Evolutionary conservation across 306 rosid species (phyloP).

Genomic region (Cicer judaicum): DNA sequence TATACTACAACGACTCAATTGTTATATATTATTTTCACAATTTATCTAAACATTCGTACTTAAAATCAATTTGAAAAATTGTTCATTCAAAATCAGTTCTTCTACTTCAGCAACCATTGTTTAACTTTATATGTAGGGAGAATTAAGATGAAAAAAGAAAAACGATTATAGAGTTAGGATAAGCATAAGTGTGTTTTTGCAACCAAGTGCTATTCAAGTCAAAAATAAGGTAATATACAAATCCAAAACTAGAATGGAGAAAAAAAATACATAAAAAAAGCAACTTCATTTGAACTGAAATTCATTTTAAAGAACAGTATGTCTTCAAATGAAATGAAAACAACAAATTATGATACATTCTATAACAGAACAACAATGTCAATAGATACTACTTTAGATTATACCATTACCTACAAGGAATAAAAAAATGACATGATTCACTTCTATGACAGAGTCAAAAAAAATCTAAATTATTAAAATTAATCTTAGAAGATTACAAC

Average conservation of each 20-base stretch:
- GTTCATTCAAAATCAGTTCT: neutral
- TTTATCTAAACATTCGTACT: no score
- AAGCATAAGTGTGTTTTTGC: neutral
- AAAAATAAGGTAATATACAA: conserved; percentile 17
- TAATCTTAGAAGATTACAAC: conserved; percentile 41
- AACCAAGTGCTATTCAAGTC: conserved; percentile 1
- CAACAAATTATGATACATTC: no score
- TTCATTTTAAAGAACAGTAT: no score
- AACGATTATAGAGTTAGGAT: neutral
- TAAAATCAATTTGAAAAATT: no score
- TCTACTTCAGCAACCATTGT: neutral
- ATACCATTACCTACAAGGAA: no score
- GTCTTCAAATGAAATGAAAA: no score
- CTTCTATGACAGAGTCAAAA: conserved; percentile 5
- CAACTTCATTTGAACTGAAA: no score
- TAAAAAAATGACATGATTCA: no score
- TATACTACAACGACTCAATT: neutral
- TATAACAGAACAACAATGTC: no score
- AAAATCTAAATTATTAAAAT: conserved; percentile 13
- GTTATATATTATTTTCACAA: no score
- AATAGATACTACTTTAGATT: no score
- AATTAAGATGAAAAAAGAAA: neutral
- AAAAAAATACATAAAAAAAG: neutral
- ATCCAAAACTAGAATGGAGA: neutral
- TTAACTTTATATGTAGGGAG: neutral